These are phyloP conservation scores for Saturnispora galanensis DNA, from an alignment of 805 yeast species.

Conservation along the genomic window DNA sequence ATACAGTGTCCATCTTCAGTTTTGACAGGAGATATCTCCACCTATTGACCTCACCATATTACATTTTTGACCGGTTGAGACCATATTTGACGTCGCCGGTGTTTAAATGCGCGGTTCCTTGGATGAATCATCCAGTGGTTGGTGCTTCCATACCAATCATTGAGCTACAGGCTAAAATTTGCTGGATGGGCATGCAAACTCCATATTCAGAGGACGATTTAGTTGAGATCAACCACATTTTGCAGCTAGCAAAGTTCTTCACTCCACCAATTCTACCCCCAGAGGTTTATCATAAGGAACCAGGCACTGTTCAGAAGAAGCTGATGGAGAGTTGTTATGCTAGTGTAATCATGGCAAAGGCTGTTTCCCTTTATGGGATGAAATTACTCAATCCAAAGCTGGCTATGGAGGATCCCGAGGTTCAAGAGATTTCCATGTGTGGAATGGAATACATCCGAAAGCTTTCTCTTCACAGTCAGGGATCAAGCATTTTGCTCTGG, in stretches of 20 bases:
- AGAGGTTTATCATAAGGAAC: conserved; percentile 11
- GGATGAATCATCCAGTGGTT: conserved; percentile 35
- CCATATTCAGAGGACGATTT: conserved; percentile 10
- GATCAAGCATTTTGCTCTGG: conserved; percentile 13
- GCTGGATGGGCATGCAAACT: conserved; percentile 24
- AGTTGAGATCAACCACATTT: conserved; percentile 2
- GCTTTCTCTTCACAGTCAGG: conserved; percentile 12
- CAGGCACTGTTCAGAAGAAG: conserved; percentile 13
- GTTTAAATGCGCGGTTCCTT: conserved; percentile 24
- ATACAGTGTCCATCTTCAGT: conserved; percentile 27
- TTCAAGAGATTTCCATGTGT: conserved; percentile 8
- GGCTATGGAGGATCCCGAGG: conserved; percentile 1
- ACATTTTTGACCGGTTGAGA: conserved; percentile 25
- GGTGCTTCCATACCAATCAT: conserved; percentile 31
- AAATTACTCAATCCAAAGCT: conserved; percentile 12
- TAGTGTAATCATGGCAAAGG: conserved; percentile 12
- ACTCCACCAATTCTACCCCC: conserved; percentile 13
- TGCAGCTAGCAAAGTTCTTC: conserved; percentile 11
- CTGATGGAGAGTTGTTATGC: conserved; percentile 16
- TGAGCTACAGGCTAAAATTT: conserved; percentile 30
- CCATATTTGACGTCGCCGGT: conserved; percentile 27
- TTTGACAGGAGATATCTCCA: conserved; percentile 23
- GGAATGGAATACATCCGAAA: conserved; percentile 9
- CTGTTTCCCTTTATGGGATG: conserved; percentile 10
- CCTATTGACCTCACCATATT: conserved; percentile 34